Conservation (phyloP, 257 asterid species). For the Solanum chilense region DNA sequence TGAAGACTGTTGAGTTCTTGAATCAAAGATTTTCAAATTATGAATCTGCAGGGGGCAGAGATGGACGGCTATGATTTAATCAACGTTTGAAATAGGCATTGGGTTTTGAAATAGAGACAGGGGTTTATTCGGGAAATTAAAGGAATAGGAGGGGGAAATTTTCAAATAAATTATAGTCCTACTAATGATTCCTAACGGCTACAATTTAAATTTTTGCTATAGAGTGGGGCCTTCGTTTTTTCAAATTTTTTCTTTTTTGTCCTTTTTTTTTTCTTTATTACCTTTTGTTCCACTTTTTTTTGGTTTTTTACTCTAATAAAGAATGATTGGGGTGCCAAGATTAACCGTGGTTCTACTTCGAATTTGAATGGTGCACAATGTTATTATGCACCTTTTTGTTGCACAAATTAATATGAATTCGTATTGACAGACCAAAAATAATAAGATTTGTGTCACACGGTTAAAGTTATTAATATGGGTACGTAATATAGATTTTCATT, state of each 20-base stretch:
- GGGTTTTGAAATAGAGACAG: conserved; percentile 25
- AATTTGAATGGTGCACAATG: not conserved
- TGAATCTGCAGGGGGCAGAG: not conserved
- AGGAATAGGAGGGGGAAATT: not conserved
- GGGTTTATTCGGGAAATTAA: conserved; percentile 6
- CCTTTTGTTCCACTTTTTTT: not conserved
- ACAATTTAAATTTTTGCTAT: conserved; percentile 19
- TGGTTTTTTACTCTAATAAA: not conserved
- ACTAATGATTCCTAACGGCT: conserved; percentile 33
- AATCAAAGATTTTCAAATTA: not conserved
- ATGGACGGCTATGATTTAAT: conserved; percentile 30
- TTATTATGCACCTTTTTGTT: not conserved
- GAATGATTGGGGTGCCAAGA: not conserved
- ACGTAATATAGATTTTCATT: not conserved
- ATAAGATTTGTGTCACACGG: not conserved
- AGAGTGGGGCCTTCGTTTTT: conserved; percentile 8
- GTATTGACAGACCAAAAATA: not conserved
- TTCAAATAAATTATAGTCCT: not conserved
- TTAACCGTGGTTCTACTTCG: not conserved
- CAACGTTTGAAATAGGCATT: conserved; percentile 19
- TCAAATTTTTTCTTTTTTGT: not conserved
- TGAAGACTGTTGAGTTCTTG: not conserved
- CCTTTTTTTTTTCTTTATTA: not conserved
- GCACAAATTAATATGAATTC: not conserved
- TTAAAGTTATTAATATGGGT: no score